phyloP scores from a whole-genome alignment of 805 yeast genomes.

The Barnettozyma salicaria region DNA sequence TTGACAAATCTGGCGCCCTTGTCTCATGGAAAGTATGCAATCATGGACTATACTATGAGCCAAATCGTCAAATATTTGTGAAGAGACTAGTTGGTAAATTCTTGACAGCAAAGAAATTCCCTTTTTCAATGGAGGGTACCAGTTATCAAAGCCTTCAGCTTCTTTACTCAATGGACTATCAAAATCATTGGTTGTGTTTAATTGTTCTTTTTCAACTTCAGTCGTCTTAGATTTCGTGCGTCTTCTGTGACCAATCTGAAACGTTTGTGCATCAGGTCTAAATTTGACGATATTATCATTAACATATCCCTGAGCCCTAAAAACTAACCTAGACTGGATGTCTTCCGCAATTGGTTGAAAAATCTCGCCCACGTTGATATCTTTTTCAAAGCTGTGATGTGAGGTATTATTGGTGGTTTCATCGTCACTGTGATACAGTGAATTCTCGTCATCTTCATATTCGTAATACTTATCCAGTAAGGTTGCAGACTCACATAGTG shows the following conservation, averaged over 20 bases:
- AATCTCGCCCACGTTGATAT: constrained; percentile 47
- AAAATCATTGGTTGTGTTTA: constrained; percentile 8
- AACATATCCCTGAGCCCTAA: constrained; percentile 68
- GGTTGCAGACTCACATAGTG: constrained; percentile 69
- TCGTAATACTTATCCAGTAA: constrained; percentile 63
- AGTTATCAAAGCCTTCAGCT: constrained; percentile 30
- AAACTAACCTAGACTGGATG: constrained; percentile 73
- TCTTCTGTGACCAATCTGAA: constrained; percentile 48
- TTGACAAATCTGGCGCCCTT: constrained; percentile 42
- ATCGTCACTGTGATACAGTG: constrained; percentile 1
- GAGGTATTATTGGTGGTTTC: constrained; percentile 27
- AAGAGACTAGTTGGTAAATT: constrained; percentile 73
- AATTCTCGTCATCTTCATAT: constrained; percentile 48
- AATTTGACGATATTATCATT: constrained; percentile 64
- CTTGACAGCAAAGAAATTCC: constrained; percentile 67
- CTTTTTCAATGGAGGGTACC: constrained; percentile 67
- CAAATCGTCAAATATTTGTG: constrained; percentile 77
- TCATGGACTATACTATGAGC: constrained; percentile 84
- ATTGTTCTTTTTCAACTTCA: too few relatives aligned
- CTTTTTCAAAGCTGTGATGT: constrained; percentile 19
- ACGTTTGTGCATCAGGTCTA: constrained; percentile 61
- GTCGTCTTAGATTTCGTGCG: constrained; percentile 2
- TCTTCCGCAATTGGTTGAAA: constrained; percentile 71
- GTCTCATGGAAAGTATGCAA: constrained; percentile 56
- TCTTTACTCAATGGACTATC: constrained; percentile 1